phyloP scores from a whole-genome alignment of 768 basidiomycete genomes.

The Hirschioporus abietinus region DNA sequence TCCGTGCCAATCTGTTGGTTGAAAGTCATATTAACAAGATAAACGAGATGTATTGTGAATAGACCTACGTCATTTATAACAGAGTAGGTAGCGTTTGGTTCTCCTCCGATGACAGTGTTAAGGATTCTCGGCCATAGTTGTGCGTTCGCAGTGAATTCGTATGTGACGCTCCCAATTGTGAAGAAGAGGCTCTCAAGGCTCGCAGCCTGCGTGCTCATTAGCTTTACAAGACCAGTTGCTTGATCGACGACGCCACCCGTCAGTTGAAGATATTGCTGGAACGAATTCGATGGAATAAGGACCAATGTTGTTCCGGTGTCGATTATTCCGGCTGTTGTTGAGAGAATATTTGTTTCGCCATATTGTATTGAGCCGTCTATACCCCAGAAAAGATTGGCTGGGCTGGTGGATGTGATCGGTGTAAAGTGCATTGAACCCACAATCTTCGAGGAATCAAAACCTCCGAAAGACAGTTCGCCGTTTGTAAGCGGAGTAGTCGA shows the following conservation, averaged over 20 bases:
- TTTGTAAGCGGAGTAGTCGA: constrained; percentile 14
- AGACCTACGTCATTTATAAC: constrained; percentile 10
- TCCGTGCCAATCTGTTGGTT: not conserved
- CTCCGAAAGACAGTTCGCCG: constrained; percentile 25
- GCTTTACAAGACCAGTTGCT: constrained; percentile 18
- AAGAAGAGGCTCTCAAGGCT: constrained; percentile 20
- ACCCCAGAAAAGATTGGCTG: constrained; percentile 27
- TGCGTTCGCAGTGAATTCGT: constrained; percentile 26
- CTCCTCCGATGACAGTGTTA: constrained; percentile 14
- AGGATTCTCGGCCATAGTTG: constrained; percentile 24
- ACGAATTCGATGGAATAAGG: constrained; percentile 32
- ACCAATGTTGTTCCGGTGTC: constrained; percentile 33
- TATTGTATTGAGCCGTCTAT: constrained; percentile 26
- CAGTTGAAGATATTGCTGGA: constrained; percentile 34
- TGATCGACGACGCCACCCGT: constrained; percentile 22
- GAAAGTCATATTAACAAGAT: constrained; percentile 3
- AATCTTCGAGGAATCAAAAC: constrained; percentile 18
- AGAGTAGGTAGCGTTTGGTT: constrained; percentile 8
- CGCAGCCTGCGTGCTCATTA: constrained; percentile 16
- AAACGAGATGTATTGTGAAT: constrained; percentile 4
- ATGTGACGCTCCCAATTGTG: constrained; percentile 19
- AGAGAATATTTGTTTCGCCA: constrained; percentile 19
- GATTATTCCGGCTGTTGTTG: constrained; percentile 26
- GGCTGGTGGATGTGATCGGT: constrained; percentile 24
- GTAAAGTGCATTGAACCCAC: constrained; percentile 18